Evolutionary conservation across 108 stramenopile species (phyloP), one percentile per base, ranked within the genome.

Genomic region (Cyclotella baltica): DNA sequence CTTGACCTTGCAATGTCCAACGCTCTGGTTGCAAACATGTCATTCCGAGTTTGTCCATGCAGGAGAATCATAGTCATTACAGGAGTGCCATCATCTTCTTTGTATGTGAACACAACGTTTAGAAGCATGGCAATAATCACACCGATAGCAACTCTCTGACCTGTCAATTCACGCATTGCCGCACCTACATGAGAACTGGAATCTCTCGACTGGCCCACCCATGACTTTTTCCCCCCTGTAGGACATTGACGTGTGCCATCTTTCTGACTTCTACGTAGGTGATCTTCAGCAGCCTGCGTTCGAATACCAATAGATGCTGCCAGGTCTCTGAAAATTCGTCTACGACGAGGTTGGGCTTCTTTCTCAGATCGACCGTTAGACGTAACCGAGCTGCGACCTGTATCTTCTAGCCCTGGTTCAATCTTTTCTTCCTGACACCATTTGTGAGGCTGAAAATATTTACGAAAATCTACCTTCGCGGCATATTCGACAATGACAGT

Each of bases 91-190:
- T 72, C 71, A 3, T 16, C 18, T 46, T 61, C 59, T 15, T 23
- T 47, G 46, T 67, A 67, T 1, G 33, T 74, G 59, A 89, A 89
- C 10, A 90, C 53, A 13, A 89, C 79, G 2, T 87, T 88, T 13
- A 86, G 43, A 9, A 90, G 81, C 59, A 35, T 62, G 28, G 47
- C 13, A 20, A 62, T 18, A 33, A 70, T 64, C 6, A 29, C 20
- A 6, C 89, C 90, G 18, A 90, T 51, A 16, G 89, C 94, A 0
- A 95, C 94, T 0, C 92, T 82, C 67, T 90, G 88, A 31, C 90
- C 92, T 0, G 92, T 91, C 18, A 91, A 53, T 59, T 88, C 85
- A 40, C 89, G 84, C 94, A 93, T 95, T 51, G 89, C 92, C 62
- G 82, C 86, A 67, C 90, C 90, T 35, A 81, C 73, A 35, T 81